Evolutionary conservation across 257 asterid species (phyloP), one percentile per base, ranked within the genome.

Genomic region (Petunia axillaris): DNA sequence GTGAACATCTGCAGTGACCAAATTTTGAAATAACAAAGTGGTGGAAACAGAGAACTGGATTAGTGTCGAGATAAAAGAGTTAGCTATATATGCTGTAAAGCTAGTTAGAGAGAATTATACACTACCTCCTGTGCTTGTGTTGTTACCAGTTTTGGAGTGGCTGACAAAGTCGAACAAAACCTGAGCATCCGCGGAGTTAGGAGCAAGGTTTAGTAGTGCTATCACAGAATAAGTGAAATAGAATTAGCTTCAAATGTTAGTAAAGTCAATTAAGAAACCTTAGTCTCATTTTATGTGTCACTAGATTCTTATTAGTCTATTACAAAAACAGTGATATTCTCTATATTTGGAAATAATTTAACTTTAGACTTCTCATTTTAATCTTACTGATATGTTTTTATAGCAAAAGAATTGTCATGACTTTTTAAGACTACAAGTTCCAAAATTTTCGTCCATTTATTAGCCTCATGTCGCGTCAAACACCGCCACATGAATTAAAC

Each of bases 141-240:
- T 55, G 3, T 52, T 76, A 81, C 75, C 82, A 52, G 57, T 66
- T 53, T 70, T 83, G 4, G 84, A 73, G 39, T 46, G n/a, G 36
- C 50, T 83, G 36, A 67, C 54, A 8, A 84, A 82, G 64, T 86
- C 87, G 85, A 79, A 43, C 37, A 87, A 90, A 82, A 90, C 70
- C 82, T 80, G 84, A 65, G 93, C 90, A 14, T 90, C 93, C 3
- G 92, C 79, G 4, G 92, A 90, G 63, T 62, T 79, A 0, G 87
- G 89, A 44, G 87, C 83, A 75, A 90, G 73, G 39, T 88, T 82
- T 38, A 90, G 87, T 37, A 86, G 86, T 76, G 65, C 92, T 90
- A 64, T 54, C 57, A 52, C 57, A 52, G 15, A 52, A 76, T 79
- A 44, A 57, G 75, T 8, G 41, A 64, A 15, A 9, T 13, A 41